Evolutionary conservation across 1,284 basidiomycete genomes (phyloP).

Genomic region (Sutorius eximius): DNA sequence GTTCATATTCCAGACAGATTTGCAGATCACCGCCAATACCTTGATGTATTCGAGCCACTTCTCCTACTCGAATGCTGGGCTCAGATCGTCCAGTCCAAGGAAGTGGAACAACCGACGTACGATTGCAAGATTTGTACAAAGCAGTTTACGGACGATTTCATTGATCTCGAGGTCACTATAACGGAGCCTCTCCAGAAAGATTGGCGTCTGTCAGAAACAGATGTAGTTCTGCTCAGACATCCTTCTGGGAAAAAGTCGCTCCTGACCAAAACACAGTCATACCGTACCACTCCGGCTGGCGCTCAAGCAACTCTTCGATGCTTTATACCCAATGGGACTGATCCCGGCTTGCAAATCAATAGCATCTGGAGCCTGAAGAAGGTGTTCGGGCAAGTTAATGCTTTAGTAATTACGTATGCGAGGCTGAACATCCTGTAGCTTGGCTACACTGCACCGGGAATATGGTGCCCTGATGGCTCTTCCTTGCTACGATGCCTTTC

Average conservation of each 20-base stretch:
- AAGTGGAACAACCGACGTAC: conserved; percentile 55
- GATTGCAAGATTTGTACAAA: conserved; percentile 62
- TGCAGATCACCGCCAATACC: conserved; percentile 67
- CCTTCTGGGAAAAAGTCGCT: conserved; percentile 48
- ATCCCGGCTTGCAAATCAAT: conserved; percentile 61
- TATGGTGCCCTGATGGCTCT: conserved; percentile 85
- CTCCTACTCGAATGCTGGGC: conserved; percentile 92
- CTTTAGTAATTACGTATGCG: background rate
- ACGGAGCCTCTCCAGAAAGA: conserved; percentile 59
- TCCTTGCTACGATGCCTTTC: conserved; percentile 78
- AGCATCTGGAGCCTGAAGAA: conserved; percentile 78
- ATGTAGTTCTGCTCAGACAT: conserved; percentile 72
- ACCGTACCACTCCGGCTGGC: conserved; percentile 52
- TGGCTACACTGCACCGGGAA: conserved; percentile 91
- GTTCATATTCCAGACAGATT: conserved; percentile 68
- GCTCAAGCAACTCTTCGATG: conserved; percentile 54
- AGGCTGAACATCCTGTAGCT: conserved; percentile 44
- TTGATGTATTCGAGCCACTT: conserved; percentile 81
- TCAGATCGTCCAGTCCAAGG: conserved; percentile 79
- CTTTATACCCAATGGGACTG: conserved; percentile 40
- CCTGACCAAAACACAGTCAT: conserved; percentile 82
- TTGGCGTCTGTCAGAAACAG: conserved; percentile 78
- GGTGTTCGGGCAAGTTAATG: conserved; percentile 69
- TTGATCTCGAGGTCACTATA: conserved; percentile 70
- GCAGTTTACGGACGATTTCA: conserved; percentile 68